Evolutionary conservation across 2,329 filamentous ascomycete genomes (phyloP).

Genomic region (Xylaria multiplex): DNA sequence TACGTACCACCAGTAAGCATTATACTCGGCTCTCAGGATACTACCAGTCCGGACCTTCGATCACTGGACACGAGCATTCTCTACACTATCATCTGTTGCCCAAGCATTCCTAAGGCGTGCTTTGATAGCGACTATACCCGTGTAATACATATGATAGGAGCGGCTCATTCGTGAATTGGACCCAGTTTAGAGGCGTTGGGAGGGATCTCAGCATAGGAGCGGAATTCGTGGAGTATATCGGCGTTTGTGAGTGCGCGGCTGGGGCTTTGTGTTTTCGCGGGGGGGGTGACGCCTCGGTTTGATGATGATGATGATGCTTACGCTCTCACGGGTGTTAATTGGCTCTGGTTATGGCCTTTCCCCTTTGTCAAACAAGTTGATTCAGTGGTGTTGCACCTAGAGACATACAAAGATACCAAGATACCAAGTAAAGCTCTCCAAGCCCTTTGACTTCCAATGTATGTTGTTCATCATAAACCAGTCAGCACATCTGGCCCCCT

Average conservation of each 20-base stretch:
- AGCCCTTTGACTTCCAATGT: constrained; percentile 22
- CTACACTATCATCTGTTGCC: constrained; percentile 29
- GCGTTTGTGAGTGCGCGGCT: constrained; percentile 24
- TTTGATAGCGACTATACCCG: constrained; percentile 16
- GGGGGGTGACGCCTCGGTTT: constrained; percentile 15
- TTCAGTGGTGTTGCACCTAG: constrained; percentile 14
- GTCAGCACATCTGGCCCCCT: not conserved
- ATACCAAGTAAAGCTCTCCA: constrained; percentile 25
- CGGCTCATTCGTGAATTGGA: constrained; percentile 20
- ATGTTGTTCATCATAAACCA: constrained; percentile 5
- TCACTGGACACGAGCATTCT: constrained; percentile 29
- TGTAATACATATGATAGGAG: constrained; percentile 21
- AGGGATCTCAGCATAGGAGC: constrained; percentile 25
- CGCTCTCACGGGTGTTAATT: constrained; percentile 14
- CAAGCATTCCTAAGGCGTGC: constrained; percentile 28
- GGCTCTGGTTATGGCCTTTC: constrained; percentile 13
- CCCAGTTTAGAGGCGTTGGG: constrained; percentile 30
- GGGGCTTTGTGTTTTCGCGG: constrained; percentile 19
- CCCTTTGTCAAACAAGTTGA: constrained; percentile 19
- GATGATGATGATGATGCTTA: constrained; percentile 26
- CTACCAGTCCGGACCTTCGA: constrained; percentile 30
- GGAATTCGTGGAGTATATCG: constrained; percentile 27
- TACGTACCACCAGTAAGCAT: constrained; percentile 39
- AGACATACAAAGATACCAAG: constrained; percentile 26
- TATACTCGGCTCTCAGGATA: constrained; percentile 45